Evolutionary conservation across 805 yeast genomes (phyloP).

Genomic region (Tetrapisispora arboricola): DNA sequence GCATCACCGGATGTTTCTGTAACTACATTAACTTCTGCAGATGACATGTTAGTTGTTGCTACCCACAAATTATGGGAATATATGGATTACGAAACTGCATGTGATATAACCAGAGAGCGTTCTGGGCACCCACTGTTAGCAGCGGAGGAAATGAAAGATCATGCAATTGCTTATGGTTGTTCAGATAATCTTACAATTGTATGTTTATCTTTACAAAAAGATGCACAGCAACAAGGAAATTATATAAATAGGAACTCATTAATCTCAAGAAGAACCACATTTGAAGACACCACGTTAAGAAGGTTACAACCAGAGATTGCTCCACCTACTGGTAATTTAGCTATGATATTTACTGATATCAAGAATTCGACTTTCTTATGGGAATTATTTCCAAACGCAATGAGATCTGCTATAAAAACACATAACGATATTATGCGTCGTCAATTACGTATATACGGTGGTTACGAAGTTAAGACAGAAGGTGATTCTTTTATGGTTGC

Average conservation of each 20-base stretch:
- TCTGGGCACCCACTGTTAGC: slow-evolving; percentile 79
- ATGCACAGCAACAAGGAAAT: slow-evolving; percentile 26
- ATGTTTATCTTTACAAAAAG: slow-evolving; percentile 60
- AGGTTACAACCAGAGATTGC: slow-evolving; percentile 82
- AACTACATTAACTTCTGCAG: slow-evolving; percentile 51
- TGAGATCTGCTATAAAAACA: slow-evolving; percentile 92
- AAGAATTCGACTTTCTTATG: slow-evolving; percentile 87
- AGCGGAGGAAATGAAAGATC: slow-evolving; percentile 87
- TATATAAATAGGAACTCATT: slow-evolving; percentile 31
- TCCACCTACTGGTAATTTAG: slow-evolving; percentile 90
- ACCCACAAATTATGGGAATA: slow-evolving; percentile 79
- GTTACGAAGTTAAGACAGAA: slow-evolving; percentile 97
- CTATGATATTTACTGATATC: slow-evolving; percentile 95
- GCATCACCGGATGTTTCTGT: slow-evolving; percentile 76
- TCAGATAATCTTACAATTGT: slow-evolving; percentile 68
- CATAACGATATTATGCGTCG: slow-evolving; percentile 94
- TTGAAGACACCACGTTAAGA: slow-evolving; percentile 69
- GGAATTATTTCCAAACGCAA: slow-evolving; percentile 87
- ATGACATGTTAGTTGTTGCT: slow-evolving; percentile 78
- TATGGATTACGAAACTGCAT: slow-evolving; percentile 74
- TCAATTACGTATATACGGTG: slow-evolving; percentile 84
- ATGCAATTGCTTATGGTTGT: slow-evolving; percentile 88
- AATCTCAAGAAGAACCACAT: slow-evolving; percentile 42
- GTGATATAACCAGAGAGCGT: slow-evolving; percentile 78
- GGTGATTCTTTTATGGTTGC: slow-evolving; percentile 99